phyloP scores from a whole-genome alignment of 352 stramenopile genomes.

The Phytophthora cactorum region DNA sequence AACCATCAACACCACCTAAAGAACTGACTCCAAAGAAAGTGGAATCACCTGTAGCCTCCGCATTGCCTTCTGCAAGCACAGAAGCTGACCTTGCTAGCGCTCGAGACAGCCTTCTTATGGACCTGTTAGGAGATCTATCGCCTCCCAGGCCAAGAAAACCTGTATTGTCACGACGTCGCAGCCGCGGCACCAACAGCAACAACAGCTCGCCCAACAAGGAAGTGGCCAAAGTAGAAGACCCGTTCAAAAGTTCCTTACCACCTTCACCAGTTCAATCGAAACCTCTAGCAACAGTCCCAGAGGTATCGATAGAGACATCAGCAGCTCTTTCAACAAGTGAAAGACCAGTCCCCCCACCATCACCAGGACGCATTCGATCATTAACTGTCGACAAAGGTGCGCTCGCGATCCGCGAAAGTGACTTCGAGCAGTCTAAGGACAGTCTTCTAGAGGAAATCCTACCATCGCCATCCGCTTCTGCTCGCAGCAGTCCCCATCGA shows the following conservation, averaged over 20 bases:
- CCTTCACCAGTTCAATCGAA: constrained; percentile 16
- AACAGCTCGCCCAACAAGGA: constrained; percentile 36
- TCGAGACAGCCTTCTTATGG: constrained; percentile 60
- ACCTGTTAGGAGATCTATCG: constrained; percentile 50
- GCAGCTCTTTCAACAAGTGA: not conserved
- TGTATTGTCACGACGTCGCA: constrained; percentile 6
- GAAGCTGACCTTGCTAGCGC: constrained; percentile 39
- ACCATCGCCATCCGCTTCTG: constrained; percentile 29
- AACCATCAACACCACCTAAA: constrained; percentile 10
- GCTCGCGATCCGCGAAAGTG: constrained; percentile 46
- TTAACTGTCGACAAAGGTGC: constrained; percentile 47
- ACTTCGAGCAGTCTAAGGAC: constrained; percentile 78
- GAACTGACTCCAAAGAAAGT: constrained; percentile 7
- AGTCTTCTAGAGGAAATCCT: constrained; percentile 70
- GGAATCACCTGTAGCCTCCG: not conserved
- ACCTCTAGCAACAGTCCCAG: constrained; percentile 12
- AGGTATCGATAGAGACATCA: constrained; percentile 9
- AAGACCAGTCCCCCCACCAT: constrained; percentile 18
- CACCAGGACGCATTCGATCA: constrained; percentile 42
- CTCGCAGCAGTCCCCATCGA: constrained; percentile 28
- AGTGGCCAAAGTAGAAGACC: constrained; percentile 7
- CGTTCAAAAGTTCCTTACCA: constrained; percentile 14
- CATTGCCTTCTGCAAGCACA: not conserved
- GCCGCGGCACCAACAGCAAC: constrained; percentile 14
- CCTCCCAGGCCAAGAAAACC: constrained; percentile 35